Evolutionary conservation across 441 rosid genomes (phyloP), one percentile per base, ranked within the genome.

Genomic region (Sinapis alba): DNA sequence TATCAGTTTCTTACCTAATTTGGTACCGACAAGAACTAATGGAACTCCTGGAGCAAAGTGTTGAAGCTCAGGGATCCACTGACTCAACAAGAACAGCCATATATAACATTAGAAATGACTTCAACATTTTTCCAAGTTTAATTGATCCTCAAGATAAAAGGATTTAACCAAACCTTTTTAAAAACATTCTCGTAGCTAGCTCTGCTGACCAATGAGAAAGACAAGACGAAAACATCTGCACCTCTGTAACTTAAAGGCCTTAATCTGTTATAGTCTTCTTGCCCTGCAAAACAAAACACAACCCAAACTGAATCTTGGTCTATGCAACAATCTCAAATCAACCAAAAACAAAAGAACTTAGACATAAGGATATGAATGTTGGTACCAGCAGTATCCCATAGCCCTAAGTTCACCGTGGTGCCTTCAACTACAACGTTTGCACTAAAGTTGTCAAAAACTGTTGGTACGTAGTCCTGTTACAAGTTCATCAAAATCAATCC

Each of bases 321-420:
- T 41, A 12, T 41, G 47, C 47, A 41, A 41, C 47, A 41, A 41
- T 34, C 38, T 41, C 47, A 41, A 41, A 41, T 41, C 47, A 41
- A 41, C 5, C 47, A 13, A 47, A 60, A 12, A 8, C 10, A 32
- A 65, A 57, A 20, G 11, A 28, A 43, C 4, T 57, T n/a, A n/a
- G 51, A 16, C 21, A 41, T 28, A 15, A 16, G 5, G 18, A 64
- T 41, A 51, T 23, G 57, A 78, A 75, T 50, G 75, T 63, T 51
- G 32, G 56, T 92, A 94, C 99, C 99, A 84, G 98, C 99, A 51
- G 99, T 95, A 62, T 95, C 99, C 99, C 99, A 95, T 24, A 95
- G 90, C 6, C 99, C 99, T 69, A 95, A 86, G 80, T 93, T 95
- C 32, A 93, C 97, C 70, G 95, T 91, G 70, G 82, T 90, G 74